Evolutionary conservation across 139 green algal genomes (phyloP).

Genomic region (Volvox reticuliferus): DNA sequence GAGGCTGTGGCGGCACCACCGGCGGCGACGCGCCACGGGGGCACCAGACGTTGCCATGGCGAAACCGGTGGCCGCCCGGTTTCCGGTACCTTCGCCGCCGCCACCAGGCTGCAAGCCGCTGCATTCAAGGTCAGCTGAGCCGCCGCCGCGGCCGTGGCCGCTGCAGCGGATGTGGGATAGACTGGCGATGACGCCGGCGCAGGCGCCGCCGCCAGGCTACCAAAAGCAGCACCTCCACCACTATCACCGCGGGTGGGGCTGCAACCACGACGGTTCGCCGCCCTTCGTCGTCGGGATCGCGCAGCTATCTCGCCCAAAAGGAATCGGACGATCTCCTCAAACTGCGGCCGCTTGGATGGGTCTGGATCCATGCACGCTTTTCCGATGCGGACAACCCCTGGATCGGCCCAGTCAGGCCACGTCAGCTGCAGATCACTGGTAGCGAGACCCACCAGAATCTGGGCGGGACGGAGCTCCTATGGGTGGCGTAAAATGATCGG

Average conservation of each 20-base stretch:
- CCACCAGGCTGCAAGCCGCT: too few relatives aligned
- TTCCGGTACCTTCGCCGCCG: too few relatives aligned
- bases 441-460: conserved; percentile 21
- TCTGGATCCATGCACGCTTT: conserved; percentile 2
- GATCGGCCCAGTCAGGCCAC: neutral
- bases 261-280: neutral
- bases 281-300: neutral
- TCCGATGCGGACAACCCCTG: conserved; percentile 8
- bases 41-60: too few relatives aligned
- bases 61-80: too few relatives aligned
- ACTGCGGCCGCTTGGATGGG: neutral
- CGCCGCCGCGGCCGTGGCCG: too few relatives aligned
- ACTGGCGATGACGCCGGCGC: too few relatives aligned
- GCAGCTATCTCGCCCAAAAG: neutral
- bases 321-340: conserved; percentile 8
- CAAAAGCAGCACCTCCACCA: neutral
- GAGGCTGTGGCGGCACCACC: too few relatives aligned
- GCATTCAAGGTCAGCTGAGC: too few relatives aligned
- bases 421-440: conserved; percentile 19
- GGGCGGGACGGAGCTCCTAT: neutral
- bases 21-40: too few relatives aligned
- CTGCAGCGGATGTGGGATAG: too few relatives aligned
- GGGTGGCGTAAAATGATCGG: too few relatives aligned
- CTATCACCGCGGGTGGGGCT: too few relatives aligned
- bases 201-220: neutral